Base-by-base conservation (phyloP, 257 asterid species). In the Rauvolfia tetraphylla region DNA sequence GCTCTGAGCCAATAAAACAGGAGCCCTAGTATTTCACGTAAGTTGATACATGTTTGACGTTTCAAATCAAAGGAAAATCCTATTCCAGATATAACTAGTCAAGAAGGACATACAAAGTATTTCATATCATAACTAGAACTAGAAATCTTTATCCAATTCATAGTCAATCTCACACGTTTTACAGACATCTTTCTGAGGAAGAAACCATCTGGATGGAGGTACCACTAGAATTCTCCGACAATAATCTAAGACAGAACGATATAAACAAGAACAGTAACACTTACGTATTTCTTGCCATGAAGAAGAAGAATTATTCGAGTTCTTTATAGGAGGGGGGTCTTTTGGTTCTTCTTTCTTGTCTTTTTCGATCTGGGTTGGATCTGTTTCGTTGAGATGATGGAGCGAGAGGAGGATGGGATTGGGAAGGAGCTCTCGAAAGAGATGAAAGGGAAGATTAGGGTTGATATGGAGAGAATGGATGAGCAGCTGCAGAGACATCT, bases 391-490 rank as follows among this genome's bases (percentile, higher is more conserved):
- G 23, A 18, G 1, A 33, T 18, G n/a, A 41, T 67, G 72, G 72
- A 67, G 48, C 42, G 38, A 0, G 20, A 20, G 7, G 14, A 46
- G 3, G 14, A 46, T 46, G 17, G 1, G 0, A 36, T 13, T 4
- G 12, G 68, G 7, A 65, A 22, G 8, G 48, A 20, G 9, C 17
- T 65, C 3, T 36, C 48, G 20, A 67, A 22, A 4, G 48, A 36
- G 71, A 66, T 66, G 74, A 70, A 25, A 70, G 74, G 36, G 58
- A 70, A 42, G 22, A 42, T 42, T 46, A 70, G 39, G 74, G 25
- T 48, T 42, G 74, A 70, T 25, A 29, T 70, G 74, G 13, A 70
- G 59, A 70, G 56, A 31, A 70, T 70, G 74, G 74, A 70, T 46
- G 58, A 70, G 20, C 23, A 48, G 23, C 25, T 70, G 0, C 59